phyloP scores from a whole-genome alignment of 73 alveolate genomes.

The Effrenium voratum region DNA sequence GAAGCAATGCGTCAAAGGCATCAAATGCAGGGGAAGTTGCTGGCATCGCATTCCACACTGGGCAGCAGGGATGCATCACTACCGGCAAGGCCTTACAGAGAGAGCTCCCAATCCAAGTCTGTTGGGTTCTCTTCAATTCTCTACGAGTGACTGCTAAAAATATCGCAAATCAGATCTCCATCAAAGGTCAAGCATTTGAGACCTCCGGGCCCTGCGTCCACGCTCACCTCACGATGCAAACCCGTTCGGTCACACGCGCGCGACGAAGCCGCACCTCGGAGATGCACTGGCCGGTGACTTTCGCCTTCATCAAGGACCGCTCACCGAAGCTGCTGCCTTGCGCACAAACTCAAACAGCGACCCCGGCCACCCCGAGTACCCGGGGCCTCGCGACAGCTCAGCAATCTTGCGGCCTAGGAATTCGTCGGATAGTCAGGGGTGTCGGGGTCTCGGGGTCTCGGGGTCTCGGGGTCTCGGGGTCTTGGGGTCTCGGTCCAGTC shows the following conservation, averaged over 20 bases:
- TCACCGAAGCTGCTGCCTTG: conserved; percentile 67
- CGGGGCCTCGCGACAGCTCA: conserved; percentile 65
- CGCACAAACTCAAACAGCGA: neutral
- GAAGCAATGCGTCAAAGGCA: neutral
- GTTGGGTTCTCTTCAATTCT: neutral
- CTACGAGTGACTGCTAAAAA: conserved; percentile 36
- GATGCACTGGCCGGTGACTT: conserved; percentile 69
- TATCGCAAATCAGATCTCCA: conserved; percentile 59
- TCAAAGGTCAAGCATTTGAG: conserved; percentile 58
- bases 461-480: neutral
- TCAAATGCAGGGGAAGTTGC: conserved; percentile 9
- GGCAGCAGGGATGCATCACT: conserved; percentile 70
- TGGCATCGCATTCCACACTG: conserved; percentile 20
- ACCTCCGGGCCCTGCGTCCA: conserved; percentile 70
- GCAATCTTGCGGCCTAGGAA: conserved; percentile 57
- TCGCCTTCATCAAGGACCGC: conserved; percentile 66
- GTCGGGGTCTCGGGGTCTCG: too few species aligned
- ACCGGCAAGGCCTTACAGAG: neutral
- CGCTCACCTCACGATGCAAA: conserved; percentile 8
- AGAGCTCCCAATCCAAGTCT: neutral
- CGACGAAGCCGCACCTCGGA: conserved; percentile 70
- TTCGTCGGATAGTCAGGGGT: too few species aligned
- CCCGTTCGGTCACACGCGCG: too few species aligned
- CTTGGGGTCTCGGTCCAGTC: too few species aligned
- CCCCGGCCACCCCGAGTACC: too few species aligned